A percentile compares a stretch with the other conserved stretches of the same genome.
These are phyloP conservation scores for Acephala macrosclerotiorum DNA, from an alignment of 2,329 filamentous ascomycete genomes.

Conservation along the genomic window DNA sequence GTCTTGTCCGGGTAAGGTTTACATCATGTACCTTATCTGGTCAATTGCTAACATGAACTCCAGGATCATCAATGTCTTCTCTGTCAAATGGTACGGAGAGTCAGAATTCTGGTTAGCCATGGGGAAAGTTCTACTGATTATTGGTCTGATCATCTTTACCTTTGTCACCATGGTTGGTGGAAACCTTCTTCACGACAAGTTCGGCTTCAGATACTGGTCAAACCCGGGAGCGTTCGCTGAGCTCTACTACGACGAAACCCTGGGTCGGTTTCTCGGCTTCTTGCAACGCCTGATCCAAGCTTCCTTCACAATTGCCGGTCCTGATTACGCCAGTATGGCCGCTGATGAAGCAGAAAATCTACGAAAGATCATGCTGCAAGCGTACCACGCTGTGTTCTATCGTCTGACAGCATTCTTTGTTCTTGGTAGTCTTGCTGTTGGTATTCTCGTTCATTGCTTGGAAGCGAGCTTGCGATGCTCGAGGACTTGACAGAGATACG, in stretches of 20 bases:
- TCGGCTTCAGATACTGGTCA: conserved; percentile 61
- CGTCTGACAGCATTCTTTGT: conserved; percentile 76
- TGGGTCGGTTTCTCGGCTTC: conserved; percentile 67
- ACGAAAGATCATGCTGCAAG: conserved; percentile 67
- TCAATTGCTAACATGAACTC: conserved; percentile 1
- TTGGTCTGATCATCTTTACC: conserved; percentile 59
- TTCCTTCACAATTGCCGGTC: conserved; percentile 69
- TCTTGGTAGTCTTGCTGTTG: conserved; percentile 69
- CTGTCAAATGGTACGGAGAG: conserved; percentile 78
- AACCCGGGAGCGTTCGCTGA: conserved; percentile 58
- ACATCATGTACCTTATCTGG: not conserved
- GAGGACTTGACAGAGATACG: conserved; percentile 50
- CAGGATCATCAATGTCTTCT: conserved; percentile 72
- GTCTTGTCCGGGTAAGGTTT: conserved; percentile 43
- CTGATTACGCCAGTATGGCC: conserved; percentile 73
- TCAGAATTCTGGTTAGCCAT: conserved; percentile 72
- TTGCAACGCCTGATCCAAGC: conserved; percentile 66
- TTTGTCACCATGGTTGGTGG: conserved; percentile 70
- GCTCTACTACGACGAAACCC: conserved; percentile 56
- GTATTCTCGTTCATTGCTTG: conserved; percentile 69
- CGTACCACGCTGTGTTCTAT: conserved; percentile 77
- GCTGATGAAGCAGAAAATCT: conserved; percentile 75
- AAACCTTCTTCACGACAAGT: conserved; percentile 62
- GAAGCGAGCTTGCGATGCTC: conserved; percentile 55
- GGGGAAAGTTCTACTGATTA: conserved; percentile 74